These are phyloP conservation scores for Cucurbita ficifolia DNA, from an alignment of 306 rosid genomes.

Conservation along the genomic window DNA sequence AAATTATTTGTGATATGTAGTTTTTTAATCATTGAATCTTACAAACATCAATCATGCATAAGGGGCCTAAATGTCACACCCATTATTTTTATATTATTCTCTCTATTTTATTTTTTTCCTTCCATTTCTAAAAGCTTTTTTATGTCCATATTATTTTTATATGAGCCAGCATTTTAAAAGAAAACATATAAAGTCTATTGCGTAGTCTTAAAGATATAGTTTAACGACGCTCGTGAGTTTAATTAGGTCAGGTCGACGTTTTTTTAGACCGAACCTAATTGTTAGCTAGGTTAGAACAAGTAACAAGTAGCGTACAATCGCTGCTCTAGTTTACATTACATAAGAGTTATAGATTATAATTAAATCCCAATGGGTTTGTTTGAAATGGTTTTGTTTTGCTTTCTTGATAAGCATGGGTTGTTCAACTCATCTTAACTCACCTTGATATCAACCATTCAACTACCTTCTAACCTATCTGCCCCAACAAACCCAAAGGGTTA, in stretches of 20 bases:
- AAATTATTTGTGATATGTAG: not conserved
- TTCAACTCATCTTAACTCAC: not conserved
- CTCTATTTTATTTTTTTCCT: not conserved
- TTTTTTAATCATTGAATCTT: not conserved
- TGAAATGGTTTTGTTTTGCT: not conserved
- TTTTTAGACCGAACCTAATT: too few species aligned
- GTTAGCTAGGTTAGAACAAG: too few species aligned
- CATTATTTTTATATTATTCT: not conserved
- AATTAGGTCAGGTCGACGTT: too few species aligned
- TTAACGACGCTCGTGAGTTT: too few species aligned
- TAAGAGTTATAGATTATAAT: too few species aligned
- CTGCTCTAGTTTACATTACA: too few species aligned
- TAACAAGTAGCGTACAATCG: too few species aligned
- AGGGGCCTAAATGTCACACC: conserved; percentile 1
- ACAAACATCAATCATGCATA: not conserved
- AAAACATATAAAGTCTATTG: too few species aligned
- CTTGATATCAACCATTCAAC: conserved; percentile 3
- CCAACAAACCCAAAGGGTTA: not conserved
- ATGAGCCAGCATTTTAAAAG: too few species aligned
- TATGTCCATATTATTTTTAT: not conserved
- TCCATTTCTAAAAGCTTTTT: not conserved
- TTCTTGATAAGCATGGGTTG: not conserved
- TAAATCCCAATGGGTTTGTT: not conserved
- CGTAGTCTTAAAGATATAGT: too few species aligned
- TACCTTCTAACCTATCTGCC: not conserved